Conservation (phyloP, 2,329 filamentous ascomycete species). For the Hymenoscyphus albidus region DNA sequence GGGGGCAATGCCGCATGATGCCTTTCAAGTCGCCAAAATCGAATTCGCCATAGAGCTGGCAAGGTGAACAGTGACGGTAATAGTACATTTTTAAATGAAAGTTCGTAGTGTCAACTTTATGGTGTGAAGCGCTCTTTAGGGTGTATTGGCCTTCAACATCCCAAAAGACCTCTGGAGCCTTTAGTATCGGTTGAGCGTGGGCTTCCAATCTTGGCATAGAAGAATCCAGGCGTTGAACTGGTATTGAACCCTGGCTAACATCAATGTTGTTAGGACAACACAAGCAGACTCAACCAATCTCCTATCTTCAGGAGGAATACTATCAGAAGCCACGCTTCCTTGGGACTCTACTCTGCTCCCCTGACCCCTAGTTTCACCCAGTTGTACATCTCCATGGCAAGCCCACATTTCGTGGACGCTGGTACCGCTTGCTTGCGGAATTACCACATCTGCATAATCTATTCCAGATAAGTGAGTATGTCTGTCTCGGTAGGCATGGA, state of each 20-base stretch:
- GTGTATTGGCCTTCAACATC: conserved; percentile 7
- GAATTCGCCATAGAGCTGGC: conserved; percentile 5
- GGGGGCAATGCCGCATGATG: not conserved
- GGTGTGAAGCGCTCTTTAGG: not conserved
- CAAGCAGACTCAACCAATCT: not conserved
- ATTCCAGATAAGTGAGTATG: too few relatives aligned
- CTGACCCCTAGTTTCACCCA: too few relatives aligned
- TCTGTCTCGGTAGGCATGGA: too few relatives aligned
- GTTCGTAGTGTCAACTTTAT: not conserved
- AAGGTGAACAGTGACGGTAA: not conserved
- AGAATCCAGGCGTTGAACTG: not conserved
- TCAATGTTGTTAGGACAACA: not conserved
- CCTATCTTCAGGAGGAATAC: not conserved
- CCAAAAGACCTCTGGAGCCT: not conserved
- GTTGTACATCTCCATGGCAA: not conserved
- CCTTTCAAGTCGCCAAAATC: conserved; percentile 2
- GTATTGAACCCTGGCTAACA: not conserved
- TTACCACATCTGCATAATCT: too few relatives aligned
- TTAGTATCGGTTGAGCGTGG: not conserved
- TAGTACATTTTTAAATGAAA: conserved; percentile 8
- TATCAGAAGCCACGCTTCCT: too few relatives aligned
- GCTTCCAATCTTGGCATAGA: not conserved
- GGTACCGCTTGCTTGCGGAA: not conserved
- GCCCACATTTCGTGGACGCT: not conserved
- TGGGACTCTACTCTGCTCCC: too few relatives aligned